Percentiles rank a stretch among this genome's conserved stretches.
These are phyloP conservation scores for Crithidia expoeki DNA, from an alignment of 208 protist species.

Conservation along the genomic window DNA sequence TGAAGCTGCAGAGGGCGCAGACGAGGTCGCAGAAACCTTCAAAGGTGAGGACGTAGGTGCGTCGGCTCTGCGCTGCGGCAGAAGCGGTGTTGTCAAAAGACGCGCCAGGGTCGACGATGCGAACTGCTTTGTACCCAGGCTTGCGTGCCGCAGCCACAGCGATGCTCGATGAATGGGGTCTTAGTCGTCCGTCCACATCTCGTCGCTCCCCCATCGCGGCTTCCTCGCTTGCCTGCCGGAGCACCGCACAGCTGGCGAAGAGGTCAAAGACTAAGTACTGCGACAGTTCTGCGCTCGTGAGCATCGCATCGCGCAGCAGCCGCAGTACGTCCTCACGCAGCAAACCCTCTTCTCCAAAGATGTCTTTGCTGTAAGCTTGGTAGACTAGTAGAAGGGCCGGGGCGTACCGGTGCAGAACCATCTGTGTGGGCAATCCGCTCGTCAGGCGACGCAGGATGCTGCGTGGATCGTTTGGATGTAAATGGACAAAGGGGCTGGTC, in stretches of 20 bases:
- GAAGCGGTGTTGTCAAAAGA: slow-evolving; percentile 22
- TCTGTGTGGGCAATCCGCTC: slow-evolving; percentile 53
- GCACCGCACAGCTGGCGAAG: slow-evolving; percentile 73
- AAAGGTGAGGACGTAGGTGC: slow-evolving; percentile 56
- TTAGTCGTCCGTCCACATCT: slow-evolving; percentile 63
- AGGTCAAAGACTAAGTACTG: slow-evolving; percentile 84
- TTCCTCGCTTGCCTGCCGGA: slow-evolving; percentile 58
- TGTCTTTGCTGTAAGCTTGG: slow-evolving; percentile 77
- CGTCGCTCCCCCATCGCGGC: slow-evolving; percentile 44
- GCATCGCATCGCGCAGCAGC: slow-evolving; percentile 84
- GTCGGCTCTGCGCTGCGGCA: slow-evolving; percentile 29
- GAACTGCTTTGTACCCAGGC: slow-evolving; percentile 45
- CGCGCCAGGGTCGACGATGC: slow-evolving; percentile 57
- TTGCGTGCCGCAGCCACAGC: slow-evolving; percentile 27
- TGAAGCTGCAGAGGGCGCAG: slow-evolving; percentile 86
- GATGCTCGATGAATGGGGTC: slow-evolving; percentile 15
- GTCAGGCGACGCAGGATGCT: slow-evolving; percentile 55
- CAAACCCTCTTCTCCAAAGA: slow-evolving; percentile 71
- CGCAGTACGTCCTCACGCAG: slow-evolving; percentile 73
- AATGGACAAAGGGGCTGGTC: slow-evolving; percentile 20
- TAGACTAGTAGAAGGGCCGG: slow-evolving; percentile 71
- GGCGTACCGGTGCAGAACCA: slow-evolving; percentile 53
- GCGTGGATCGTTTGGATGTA: slow-evolving; percentile 9
- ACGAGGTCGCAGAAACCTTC: slow-evolving; percentile 85
- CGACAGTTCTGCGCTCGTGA: slow-evolving; percentile 90